Evolutionary conservation across 2,329 filamentous ascomycete genomes (phyloP).

Genomic region (Cladosporium colombiae): DNA sequence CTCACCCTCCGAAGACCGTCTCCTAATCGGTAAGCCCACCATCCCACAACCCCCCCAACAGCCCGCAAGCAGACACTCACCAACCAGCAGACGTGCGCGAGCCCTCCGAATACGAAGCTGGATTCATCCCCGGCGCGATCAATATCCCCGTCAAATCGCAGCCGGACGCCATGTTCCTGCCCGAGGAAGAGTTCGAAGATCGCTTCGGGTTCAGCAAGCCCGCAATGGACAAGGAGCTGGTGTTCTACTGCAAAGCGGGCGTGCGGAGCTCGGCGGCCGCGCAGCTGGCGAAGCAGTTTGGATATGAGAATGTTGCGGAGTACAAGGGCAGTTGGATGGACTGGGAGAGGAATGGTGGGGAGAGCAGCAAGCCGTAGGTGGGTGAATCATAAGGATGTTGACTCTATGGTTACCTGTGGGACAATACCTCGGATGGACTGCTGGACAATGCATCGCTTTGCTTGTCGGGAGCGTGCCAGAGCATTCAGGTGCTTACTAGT

Average conservation of each 20-base stretch:
- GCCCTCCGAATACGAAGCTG: constrained; percentile 63
- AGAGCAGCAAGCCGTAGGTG: constrained; percentile 40
- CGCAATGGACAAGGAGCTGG: constrained; percentile 54
- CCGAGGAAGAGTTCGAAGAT: constrained; percentile 77
- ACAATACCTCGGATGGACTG: not conserved
- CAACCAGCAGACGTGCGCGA: constrained; percentile 66
- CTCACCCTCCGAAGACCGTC: constrained; percentile 34
- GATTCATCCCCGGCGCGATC: constrained; percentile 75
- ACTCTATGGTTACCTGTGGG: not conserved
- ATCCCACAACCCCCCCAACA: not conserved
- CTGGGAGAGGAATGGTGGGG: constrained; percentile 74
- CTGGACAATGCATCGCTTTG: not conserved
- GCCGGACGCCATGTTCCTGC: constrained; percentile 77
- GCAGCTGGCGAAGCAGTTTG: constrained; percentile 71
- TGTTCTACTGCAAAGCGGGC: constrained; percentile 94
- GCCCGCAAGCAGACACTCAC: not conserved
- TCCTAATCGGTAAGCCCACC: constrained; percentile 34
- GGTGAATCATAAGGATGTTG: not conserved
- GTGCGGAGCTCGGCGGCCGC: constrained; percentile 79
- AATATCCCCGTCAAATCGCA: constrained; percentile 78
- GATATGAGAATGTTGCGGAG: constrained; percentile 71
- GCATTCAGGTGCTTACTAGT: not conserved
- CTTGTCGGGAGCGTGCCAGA: not conserved
- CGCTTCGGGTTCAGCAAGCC: constrained; percentile 77
- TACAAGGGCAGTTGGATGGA: constrained; percentile 79